phyloP scores from a whole-genome alignment of 2,329 filamentous ascomycete genomes.

The Colletotrichum magnum region DNA sequence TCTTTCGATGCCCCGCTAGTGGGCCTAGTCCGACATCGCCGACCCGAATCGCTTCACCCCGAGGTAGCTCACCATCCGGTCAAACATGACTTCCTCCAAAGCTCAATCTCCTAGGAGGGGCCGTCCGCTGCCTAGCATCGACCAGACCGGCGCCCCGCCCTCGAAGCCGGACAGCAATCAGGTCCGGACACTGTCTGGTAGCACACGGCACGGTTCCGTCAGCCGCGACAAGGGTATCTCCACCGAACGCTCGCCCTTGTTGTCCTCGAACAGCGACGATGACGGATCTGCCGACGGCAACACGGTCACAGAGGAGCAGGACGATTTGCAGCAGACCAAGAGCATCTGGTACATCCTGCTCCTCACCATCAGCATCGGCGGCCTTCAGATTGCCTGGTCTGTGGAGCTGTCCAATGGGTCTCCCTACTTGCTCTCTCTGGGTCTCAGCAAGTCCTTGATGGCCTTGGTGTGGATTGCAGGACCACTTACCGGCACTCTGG shows the following conservation, averaged over 20 bases:
- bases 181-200: constrained; percentile 24
- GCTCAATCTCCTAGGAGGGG: constrained; percentile 33
- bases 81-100: constrained; percentile 33
- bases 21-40: constrained; percentile 27
- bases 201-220: constrained; percentile 23
- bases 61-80: not conserved
- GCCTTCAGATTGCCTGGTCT: constrained; percentile 94
- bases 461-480: constrained; percentile 89
- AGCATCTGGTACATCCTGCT: constrained; percentile 88
- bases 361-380: constrained; percentile 88
- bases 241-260: constrained; percentile 38
- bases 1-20: constrained; percentile 30
- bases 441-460: constrained; percentile 86
- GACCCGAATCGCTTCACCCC: constrained; percentile 14
- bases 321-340: constrained; percentile 74
- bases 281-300: constrained; percentile 30
- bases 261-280: constrained; percentile 33
- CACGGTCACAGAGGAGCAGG: constrained; percentile 29
- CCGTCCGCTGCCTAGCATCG: constrained; percentile 34
- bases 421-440: constrained; percentile 83
- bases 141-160: constrained; percentile 22
- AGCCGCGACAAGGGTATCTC: constrained; percentile 4
- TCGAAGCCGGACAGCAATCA: constrained; percentile 21
- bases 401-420: constrained; percentile 96
- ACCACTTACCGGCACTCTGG: constrained; percentile 81